phyloP scores from a whole-genome alignment of 2,329 filamentous ascomycete species.

The Coccinonectria pachysandricola region DNA sequence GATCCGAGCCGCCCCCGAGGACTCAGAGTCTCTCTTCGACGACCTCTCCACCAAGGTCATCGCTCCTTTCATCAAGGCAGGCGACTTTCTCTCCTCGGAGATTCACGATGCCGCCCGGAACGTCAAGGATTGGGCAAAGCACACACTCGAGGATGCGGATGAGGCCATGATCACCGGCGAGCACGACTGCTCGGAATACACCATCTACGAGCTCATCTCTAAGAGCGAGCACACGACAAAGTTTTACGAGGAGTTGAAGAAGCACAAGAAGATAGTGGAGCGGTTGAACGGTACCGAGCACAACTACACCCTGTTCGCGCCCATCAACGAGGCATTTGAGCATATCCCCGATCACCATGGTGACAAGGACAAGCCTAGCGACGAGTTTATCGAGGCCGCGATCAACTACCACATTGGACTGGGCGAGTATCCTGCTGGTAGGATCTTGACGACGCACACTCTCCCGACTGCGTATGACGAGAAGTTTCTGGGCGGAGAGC shows the following conservation, averaged over 20 bases:
- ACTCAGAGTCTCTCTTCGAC: constrained; percentile 3
- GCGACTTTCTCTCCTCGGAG: constrained; percentile 8
- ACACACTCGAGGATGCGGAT: constrained; percentile 5
- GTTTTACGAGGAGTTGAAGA: constrained; percentile 64
- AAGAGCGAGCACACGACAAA: constrained; percentile 66
- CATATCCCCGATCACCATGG: constrained; percentile 40
- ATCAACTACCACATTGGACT: constrained; percentile 67
- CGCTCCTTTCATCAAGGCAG: constrained; percentile 7
- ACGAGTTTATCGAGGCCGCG: constrained; percentile 59
- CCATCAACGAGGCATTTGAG: constrained; percentile 66
- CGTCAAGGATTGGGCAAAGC: constrained; percentile 3
- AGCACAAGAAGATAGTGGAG: constrained; percentile 61
- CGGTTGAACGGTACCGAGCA: constrained; percentile 62
- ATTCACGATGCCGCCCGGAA: constrained; percentile 2
- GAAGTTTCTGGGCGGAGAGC: constrained; percentile 47
- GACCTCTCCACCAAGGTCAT: constrained; percentile 4
- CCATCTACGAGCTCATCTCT: constrained; percentile 72
- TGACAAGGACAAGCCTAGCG: constrained; percentile 54
- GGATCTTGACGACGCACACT: constrained; percentile 61
- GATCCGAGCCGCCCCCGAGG: constrained; percentile 6
- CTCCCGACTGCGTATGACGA: constrained; percentile 58
- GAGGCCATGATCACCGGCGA: constrained; percentile 2
- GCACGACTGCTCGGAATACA: constrained; percentile 45
- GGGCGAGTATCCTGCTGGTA: constrained; percentile 54
- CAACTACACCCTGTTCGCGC: constrained; percentile 76